Base-by-base conservation (phyloP, 352 stramenopile genomes). In the Pythium rhizo-oryzae region DNA sequence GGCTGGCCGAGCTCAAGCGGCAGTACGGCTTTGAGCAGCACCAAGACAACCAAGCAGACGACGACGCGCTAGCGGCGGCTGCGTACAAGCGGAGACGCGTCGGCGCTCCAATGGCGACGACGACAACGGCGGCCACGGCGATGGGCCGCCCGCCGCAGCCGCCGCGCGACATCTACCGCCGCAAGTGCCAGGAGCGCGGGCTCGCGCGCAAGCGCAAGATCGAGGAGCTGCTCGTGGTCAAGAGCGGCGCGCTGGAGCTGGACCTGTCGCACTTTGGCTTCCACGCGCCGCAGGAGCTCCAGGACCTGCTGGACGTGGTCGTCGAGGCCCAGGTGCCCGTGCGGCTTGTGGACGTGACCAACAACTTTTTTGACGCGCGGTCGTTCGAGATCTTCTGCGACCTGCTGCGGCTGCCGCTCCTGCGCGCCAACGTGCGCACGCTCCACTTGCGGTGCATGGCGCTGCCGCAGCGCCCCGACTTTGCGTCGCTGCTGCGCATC, bases 1-100 rank as follows among this genome's bases (percentile, higher is more conserved):
- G 84, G 8, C 77, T 92, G 35, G 71, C 72, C 21, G 82, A 86
- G 52, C 82, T 92, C 39, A 92, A 91, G 64, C 79, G 84, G 19
- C 77, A 84, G 62, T 89, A 81, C 65, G 84, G 84, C 6, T 91
- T 86, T 64, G 69, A 81, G 35, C 35, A 46, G 0, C 65, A 57
- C 11, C 43, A 71, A 16, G 35, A 61, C 25, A 72, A 79, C 43
- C 49, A 55, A 1, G 55, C 23, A 15, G 6, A 21, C 13, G 23
- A 53, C n/a, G 59, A 79, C 4, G 41, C 6, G 12, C 8, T n/a
- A 19, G 44, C 30, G 21, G 46, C 50, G 33, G 65, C 28, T 50
- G 9, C 24, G 3, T 53, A 69, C 62, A 69, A 79, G 61, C 39
- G 79, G 74, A 57, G 70, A 56, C 69, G 85, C 23, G 37, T 72